Conservation (phyloP, 305 asterid genomes). For the Fraxinus angustifolia region DNA sequence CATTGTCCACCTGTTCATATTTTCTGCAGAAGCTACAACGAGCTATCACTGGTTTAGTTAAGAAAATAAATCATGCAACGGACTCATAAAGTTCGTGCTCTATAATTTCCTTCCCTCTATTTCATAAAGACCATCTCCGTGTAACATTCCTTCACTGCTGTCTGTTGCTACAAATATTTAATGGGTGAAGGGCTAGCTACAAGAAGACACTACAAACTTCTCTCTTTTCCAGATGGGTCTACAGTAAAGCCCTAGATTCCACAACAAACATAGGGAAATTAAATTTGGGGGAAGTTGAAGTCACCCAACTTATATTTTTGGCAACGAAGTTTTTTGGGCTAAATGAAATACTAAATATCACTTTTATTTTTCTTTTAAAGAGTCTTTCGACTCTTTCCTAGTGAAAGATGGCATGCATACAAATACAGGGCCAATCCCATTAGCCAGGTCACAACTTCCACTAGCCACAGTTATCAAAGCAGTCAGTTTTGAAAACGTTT, state of each 20-base stretch:
- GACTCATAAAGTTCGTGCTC: background rate
- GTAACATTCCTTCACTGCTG: background rate
- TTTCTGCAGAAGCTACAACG: constrained; percentile 5
- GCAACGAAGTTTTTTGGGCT: background rate
- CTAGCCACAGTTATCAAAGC: background rate
- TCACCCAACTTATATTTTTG: background rate
- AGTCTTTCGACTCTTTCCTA: background rate
- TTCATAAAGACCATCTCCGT: background rate
- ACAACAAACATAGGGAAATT: background rate
- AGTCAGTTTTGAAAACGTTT: background rate
- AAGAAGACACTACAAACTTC: background rate
- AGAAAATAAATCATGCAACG: background rate
- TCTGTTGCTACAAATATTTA: background rate
- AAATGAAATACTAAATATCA: background rate
- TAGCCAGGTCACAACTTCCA: background rate
- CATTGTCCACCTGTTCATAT: constrained; percentile 2
- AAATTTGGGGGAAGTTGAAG: background rate
- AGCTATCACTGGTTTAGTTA: background rate
- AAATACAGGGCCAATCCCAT: background rate
- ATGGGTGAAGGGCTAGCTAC: background rate
- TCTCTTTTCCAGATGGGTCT: background rate
- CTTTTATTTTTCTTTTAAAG: background rate
- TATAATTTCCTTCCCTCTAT: background rate
- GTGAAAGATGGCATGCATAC: background rate
- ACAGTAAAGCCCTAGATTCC: background rate